Evolutionary conservation across 352 stramenopile species (phyloP), one percentile per base, ranked within the genome.

Genomic region (Phytophthora macrochlamydospora): DNA sequence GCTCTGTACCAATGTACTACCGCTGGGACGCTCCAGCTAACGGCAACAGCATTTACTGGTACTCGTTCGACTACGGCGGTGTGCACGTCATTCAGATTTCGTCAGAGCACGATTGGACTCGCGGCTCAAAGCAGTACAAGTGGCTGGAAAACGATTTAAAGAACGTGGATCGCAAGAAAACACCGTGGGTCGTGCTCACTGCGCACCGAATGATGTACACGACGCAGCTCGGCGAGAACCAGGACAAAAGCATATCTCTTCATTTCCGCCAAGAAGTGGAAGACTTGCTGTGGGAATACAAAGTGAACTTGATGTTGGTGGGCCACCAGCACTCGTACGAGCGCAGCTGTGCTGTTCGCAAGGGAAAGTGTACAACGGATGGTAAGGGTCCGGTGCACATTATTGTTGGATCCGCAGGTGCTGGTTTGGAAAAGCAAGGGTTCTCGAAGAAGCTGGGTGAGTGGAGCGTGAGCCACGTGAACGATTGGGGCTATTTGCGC

Each of bases 271-370:
- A 92, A 29, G 89, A 98, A 65, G 75, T 98, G 55, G 95, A 98
- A 67, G 85, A 94, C 33, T 73, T 98, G 29, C 73, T 98, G 29
- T 85, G 82, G 65, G 68, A 78, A 13, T 76, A 97, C 71, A 85
- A 93, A 54, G 95, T 98, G 35, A 97, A 98, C 65, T 29, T 98
- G 28, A 88, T 97, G 63, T 61, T 98, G 18, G 81, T 91, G 30
- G 95, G 93, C 11, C 94, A 98, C 68, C 92, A 97, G 68, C 95
- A 98, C 76, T 91, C 82, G 9, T 98, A 98, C 64, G 82, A 98
- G 44, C 83, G 92, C 46, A 97, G 83, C 54, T 98, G 94, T 62
- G 84, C 89, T 11, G 83, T 97, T 28, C 73, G 71, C 32, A 73
- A 79, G 5, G 87, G 86, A 12, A 87, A 91, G 57, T 97, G 91